These are phyloP conservation scores for Penicillium odoratum DNA, from an alignment of 495 filamentous ascomycete genomes.

Conservation along the genomic window DNA sequence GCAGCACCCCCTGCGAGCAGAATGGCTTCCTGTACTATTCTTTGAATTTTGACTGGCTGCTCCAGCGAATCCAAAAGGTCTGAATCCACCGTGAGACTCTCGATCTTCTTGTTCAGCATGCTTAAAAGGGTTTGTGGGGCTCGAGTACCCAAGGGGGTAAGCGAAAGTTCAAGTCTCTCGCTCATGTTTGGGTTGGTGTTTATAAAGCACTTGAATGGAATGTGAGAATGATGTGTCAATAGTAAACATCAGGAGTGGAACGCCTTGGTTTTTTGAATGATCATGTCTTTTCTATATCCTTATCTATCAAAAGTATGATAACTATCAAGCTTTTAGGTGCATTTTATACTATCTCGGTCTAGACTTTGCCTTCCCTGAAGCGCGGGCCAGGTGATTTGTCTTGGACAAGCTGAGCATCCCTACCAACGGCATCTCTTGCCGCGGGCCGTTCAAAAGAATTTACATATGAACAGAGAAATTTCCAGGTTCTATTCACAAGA, in stretches of 20 bases:
- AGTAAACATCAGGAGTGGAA: no score
- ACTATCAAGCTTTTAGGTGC: no score
- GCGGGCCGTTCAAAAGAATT: neutral
- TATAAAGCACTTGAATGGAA: no score
- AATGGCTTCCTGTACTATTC: slow-evolving; percentile 38
- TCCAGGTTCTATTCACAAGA: neutral
- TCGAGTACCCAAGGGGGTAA: no score
- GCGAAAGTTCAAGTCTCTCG: neutral
- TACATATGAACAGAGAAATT: neutral
- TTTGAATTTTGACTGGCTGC: slow-evolving; percentile 31
- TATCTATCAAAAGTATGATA: no score
- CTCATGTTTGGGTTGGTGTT: neutral
- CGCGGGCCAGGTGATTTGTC: slow-evolving; percentile 5
- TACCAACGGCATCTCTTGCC: neutral
- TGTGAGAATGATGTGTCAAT: no score
- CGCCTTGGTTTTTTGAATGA: no score
- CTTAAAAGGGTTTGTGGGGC: neutral
- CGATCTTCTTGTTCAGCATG: neutral
- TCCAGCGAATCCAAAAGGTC: slow-evolving; percentile 17
- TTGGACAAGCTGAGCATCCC: neutral
- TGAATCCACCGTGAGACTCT: neutral
- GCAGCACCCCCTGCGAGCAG: slow-evolving; percentile 37
- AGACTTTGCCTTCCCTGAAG: neutral
- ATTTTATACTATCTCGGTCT: no score
- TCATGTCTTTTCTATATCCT: no score